phyloP scores from a whole-genome alignment of 73 alveolate genomes.

The Loxodes magnus region DNA sequence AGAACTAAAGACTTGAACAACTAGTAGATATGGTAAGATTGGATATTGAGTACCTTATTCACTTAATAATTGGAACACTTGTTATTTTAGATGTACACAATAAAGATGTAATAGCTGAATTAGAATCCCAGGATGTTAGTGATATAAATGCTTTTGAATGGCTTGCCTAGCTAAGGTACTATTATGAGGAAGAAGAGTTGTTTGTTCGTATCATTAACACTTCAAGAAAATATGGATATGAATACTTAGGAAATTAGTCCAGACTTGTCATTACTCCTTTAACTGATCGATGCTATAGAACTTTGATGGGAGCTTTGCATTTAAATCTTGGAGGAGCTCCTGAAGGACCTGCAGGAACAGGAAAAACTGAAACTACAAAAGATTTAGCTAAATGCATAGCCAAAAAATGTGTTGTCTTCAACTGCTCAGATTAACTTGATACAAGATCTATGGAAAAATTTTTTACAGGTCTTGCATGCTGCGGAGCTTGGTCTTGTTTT shows the following conservation, averaged over 20 bases:
- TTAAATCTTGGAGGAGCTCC: conserved; percentile 99
- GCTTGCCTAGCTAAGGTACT: conserved; percentile 64
- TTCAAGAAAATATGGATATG: conserved; percentile 79
- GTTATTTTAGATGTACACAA: conserved; percentile 64
- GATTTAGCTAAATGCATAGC: conserved; percentile 95
- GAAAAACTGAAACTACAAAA: conserved; percentile 97
- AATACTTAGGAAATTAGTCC: conserved; percentile 86
- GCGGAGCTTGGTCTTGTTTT: conserved; percentile 97
- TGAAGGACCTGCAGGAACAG: conserved; percentile 98
- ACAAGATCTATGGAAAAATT: conserved; percentile 91
- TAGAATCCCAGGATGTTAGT: conserved; percentile 28
- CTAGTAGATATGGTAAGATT: conserved; percentile 29
- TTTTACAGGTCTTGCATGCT: conserved; percentile 97
- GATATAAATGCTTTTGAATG: conserved; percentile 56
- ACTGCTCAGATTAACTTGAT: conserved; percentile 78
- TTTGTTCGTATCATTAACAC: conserved; percentile 68
- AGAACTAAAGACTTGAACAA: conserved; percentile 8
- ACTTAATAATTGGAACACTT: conserved; percentile 44
- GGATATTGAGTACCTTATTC: conserved; percentile 13
- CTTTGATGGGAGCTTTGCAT: conserved; percentile 93
- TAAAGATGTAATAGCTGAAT: conserved; percentile 51
- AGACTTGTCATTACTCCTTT: conserved; percentile 93
- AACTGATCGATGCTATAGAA: conserved; percentile 96
- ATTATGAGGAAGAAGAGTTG: conserved; percentile 36
- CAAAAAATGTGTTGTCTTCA: conserved; percentile 80